Conservation (phyloP, 495 filamentous ascomycete species). For the Penicillium egyptiacum region DNA sequence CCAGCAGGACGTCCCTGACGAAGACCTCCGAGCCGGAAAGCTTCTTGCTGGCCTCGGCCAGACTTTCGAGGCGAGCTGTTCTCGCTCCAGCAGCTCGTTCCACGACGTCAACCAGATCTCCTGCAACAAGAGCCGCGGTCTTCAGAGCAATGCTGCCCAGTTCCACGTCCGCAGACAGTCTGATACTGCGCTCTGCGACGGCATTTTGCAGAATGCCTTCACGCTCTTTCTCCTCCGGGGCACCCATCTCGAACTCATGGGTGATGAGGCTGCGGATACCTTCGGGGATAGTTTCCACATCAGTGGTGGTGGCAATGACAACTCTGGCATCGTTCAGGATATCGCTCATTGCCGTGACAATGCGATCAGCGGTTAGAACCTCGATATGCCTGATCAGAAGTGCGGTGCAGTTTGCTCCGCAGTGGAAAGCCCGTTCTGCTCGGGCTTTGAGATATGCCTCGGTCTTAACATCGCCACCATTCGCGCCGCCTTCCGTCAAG, state of each 20-base stretch:
- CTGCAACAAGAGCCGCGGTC: slow-evolving; percentile 92
- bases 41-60: slow-evolving; percentile 54
- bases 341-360: slow-evolving; percentile 78
- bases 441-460: slow-evolving; percentile 85
- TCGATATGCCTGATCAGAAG: slow-evolving; percentile 86
- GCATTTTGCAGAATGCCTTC: slow-evolving; percentile 81
- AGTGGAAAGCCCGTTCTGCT: slow-evolving; percentile 83
- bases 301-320: slow-evolving; percentile 88
- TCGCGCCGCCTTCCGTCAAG: slow-evolving; percentile 79
- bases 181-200: slow-evolving; percentile 69
- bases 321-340: slow-evolving; percentile 71
- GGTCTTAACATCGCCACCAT: slow-evolving; percentile 87
- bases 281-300: slow-evolving; percentile 90
- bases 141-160: slow-evolving; percentile 82
- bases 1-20: slow-evolving; percentile 77
- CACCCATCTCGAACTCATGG: slow-evolving; percentile 90
- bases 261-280: slow-evolving; percentile 88
- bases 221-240: slow-evolving; percentile 89
- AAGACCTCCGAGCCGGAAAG: slow-evolving; percentile 49
- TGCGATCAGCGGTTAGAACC: slow-evolving; percentile 84
- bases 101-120: slow-evolving; percentile 90
- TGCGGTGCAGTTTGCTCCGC: slow-evolving; percentile 78
- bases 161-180: slow-evolving; percentile 76
- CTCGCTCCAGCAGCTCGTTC: slow-evolving; percentile 81
- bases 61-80: slow-evolving; percentile 65